Percentiles rank a stretch among this genome's conserved stretches.
Evolutionary conservation across 2,329 filamentous ascomycete species (phyloP).

Genomic region (Tolypocladium nubicola): DNA sequence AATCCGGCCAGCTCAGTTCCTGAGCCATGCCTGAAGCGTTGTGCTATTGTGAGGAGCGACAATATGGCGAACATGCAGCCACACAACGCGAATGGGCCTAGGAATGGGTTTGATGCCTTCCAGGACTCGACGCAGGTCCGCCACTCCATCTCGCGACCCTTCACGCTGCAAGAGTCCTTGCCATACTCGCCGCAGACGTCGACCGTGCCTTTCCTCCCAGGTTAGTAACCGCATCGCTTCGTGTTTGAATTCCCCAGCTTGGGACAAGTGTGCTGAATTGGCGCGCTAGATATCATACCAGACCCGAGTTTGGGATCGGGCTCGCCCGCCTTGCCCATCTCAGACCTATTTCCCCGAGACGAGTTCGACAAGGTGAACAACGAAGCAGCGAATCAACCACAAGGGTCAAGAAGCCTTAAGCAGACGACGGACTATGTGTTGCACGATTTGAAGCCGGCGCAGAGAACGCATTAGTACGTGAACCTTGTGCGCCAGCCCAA

Average conservation of each 20-base stretch:
- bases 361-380: slow-evolving; percentile 60
- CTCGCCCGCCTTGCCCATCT: slow-evolving; percentile 38
- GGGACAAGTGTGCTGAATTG: background rate
- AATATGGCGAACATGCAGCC: slow-evolving; percentile 20
- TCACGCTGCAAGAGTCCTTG: slow-evolving; percentile 63
- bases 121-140: slow-evolving; percentile 11
- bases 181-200: slow-evolving; percentile 77
- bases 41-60: slow-evolving; percentile 13
- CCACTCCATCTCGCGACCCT: slow-evolving; percentile 30
- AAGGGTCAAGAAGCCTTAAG: slow-evolving; percentile 55
- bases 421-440: slow-evolving; percentile 65
- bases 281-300: slow-evolving; percentile 49
- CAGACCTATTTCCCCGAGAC: slow-evolving; percentile 38
- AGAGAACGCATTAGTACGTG: slow-evolving; percentile 57
- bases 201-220: slow-evolving; percentile 66
- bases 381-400: slow-evolving; percentile 49
- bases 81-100: slow-evolving; percentile 17
- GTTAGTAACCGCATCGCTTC: slow-evolving; percentile 30
- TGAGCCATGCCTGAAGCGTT: slow-evolving; percentile 19
- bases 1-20: slow-evolving; percentile 14
- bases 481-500: background rate
- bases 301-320: slow-evolving; percentile 49
- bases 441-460: slow-evolving; percentile 60
- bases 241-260: background rate
- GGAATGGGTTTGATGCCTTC: slow-evolving; percentile 22